A percentile compares a stretch with the other conserved stretches of the same genome.
These are phyloP conservation scores for Albugo laibachii DNA, from an alignment of 352 stramenopile species.

Conservation along the genomic window DNA sequence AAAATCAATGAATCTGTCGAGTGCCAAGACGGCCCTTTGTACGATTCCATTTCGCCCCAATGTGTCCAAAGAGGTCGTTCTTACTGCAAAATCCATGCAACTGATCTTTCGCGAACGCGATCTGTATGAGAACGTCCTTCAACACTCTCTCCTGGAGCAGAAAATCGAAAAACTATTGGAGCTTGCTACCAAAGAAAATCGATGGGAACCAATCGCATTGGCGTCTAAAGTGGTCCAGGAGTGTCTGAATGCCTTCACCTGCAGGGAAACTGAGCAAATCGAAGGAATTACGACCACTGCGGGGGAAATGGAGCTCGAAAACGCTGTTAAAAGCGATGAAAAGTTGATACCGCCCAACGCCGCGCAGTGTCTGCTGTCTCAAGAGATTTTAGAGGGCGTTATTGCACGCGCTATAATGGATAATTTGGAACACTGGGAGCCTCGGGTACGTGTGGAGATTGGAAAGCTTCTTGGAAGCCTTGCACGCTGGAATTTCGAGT, in stretches of 20 bases:
- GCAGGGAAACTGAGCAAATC: too few relatives aligned
- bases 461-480: conserved; percentile 46
- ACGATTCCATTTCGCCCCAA: conserved; percentile 61
- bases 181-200: conserved; percentile 11
- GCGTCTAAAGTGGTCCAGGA: conserved; percentile 17
- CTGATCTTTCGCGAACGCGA: conserved; percentile 5
- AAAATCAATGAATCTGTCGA: conserved; percentile 39
- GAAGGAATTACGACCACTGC: too few relatives aligned
- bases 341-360: too few relatives aligned
- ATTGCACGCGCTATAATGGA: conserved; percentile 19
- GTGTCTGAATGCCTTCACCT: too few relatives aligned
- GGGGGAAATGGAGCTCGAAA: too few relatives aligned
- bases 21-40: conserved; percentile 37
- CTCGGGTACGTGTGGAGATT: conserved; percentile 61
- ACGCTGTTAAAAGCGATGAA: too few relatives aligned
- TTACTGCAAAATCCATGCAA: conserved; percentile 19
- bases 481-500: conserved; percentile 32
- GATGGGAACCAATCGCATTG: conserved; percentile 60
- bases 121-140: too few relatives aligned
- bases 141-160: conserved; percentile 11
- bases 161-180: conserved; percentile 20
- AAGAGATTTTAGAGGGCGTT: conserved; percentile 21
- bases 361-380: conserved; percentile 11
- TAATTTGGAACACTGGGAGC: conserved; percentile 74
- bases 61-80: conserved; percentile 16